These are phyloP conservation scores for Arctostaphylos glauca DNA, from an alignment of 148 eudicot species.

Conservation along the genomic window DNA sequence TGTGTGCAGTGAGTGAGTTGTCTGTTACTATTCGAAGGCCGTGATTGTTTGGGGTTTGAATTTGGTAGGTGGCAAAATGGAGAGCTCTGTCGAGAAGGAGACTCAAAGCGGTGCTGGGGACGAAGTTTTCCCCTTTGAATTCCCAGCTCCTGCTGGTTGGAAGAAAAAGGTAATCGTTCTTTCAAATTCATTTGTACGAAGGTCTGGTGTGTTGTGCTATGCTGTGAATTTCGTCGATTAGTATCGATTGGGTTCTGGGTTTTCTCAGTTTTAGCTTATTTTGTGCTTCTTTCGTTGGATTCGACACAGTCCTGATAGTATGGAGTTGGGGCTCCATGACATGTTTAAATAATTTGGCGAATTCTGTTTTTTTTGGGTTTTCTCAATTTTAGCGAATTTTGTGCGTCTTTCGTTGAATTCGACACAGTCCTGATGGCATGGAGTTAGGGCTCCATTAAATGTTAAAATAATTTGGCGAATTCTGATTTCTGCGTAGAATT, in stretches of 20 bases:
- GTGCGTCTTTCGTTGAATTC: not conserved
- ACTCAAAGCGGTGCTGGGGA: conserved; percentile 24
- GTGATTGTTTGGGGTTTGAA: conserved; percentile 17
- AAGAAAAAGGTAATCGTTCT: conserved; percentile 29
- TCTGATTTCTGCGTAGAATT: not conserved
- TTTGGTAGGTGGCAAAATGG: conserved; percentile 46
- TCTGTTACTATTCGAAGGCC: not conserved
- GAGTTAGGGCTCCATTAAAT: not conserved
- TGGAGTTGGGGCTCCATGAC: conserved; percentile 11
- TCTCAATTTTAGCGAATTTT: not conserved
- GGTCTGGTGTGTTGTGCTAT: not conserved
- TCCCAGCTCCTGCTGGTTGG: conserved; percentile 52
- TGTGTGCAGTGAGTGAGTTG: not conserved
- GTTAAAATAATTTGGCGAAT: not conserved
- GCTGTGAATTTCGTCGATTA: not conserved
- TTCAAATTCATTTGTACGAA: not conserved
- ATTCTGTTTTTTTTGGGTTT: not conserved
- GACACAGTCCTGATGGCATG: not conserved
- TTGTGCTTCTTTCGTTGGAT: conserved; percentile 1
- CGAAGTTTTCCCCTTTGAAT: conserved; percentile 33
- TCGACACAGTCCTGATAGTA: not conserved
- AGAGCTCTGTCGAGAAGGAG: conserved; percentile 39
- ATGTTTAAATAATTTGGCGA: not conserved
- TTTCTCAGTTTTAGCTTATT: not conserved
- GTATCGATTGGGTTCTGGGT: conserved; percentile 14